Evolutionary conservation across 129 eudicot genomes (phyloP).

Genomic region (Chrysanthemum lavandulifolium): DNA sequence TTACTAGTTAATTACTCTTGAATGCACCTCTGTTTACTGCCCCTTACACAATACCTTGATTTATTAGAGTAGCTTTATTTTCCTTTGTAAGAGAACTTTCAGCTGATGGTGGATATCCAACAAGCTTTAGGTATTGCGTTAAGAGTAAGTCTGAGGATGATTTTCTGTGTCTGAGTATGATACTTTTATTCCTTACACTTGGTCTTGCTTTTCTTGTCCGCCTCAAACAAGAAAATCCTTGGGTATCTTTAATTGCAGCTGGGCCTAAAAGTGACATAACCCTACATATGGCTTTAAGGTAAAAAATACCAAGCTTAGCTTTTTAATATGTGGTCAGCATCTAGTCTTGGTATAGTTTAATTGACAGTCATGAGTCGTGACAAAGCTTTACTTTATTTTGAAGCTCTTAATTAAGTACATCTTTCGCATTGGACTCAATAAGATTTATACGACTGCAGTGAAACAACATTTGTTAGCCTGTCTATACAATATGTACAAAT

Average conservation of each 20-base stretch:
- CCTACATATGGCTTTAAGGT: not conserved
- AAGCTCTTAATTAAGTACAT: no score
- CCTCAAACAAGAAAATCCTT: not conserved
- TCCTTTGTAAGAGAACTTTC: constrained; percentile 1
- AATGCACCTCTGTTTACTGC: not conserved
- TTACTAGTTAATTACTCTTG: not conserved
- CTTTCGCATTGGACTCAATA: no score
- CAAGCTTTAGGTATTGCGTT: not conserved
- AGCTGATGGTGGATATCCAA: constrained; percentile 9
- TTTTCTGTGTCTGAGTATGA: no score
- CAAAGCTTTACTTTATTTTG: no score
- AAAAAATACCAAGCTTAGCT: not conserved
- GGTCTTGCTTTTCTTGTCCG: not conserved
- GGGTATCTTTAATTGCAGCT: constrained; percentile 4
- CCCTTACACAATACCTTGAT: not conserved
- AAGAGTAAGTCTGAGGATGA: not conserved
- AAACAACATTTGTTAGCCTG: no score
- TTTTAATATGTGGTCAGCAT: no score
- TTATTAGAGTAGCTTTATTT: not conserved
- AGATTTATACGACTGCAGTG: no score
- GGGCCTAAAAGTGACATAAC: no score
- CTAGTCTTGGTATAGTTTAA: no score
- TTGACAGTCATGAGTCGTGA: no score
- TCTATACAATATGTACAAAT: no score
- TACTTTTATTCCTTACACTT: not conserved